Conservation (phyloP, 176 grass and related monocot species). For the Oryza glaberrima region DNA sequence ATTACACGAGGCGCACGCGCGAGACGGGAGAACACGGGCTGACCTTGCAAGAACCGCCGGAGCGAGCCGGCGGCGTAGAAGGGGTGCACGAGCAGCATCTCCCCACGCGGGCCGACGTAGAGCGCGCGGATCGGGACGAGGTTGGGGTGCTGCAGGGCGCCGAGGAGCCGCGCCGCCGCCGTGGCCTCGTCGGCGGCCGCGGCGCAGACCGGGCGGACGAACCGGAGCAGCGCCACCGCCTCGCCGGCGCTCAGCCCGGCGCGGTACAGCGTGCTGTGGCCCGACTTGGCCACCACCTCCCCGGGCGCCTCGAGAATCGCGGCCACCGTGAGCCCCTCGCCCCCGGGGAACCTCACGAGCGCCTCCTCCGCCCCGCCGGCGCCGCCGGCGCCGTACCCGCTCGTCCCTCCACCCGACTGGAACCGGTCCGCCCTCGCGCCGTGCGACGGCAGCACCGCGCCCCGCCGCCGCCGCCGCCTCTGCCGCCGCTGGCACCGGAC, state of each 20-base stretch:
- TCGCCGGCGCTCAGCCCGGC: conserved; percentile 58
- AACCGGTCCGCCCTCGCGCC: conserved; percentile 41
- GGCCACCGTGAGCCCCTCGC: conserved; percentile 73
- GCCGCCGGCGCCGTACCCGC: conserved; percentile 34
- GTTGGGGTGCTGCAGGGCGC: conserved; percentile 70
- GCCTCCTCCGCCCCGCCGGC: conserved; percentile 49
- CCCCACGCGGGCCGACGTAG: conserved; percentile 81
- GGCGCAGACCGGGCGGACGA: conserved; percentile 70
- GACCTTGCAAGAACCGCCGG: conserved; percentile 70
- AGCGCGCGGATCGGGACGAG: conserved; percentile 82
- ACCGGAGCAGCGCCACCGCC: conserved; percentile 70
- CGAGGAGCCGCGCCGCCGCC: conserved; percentile 53
- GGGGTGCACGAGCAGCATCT: conserved; percentile 90
- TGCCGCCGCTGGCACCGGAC: conserved; percentile 47
- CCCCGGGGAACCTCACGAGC: conserved; percentile 74
- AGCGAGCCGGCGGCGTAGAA: conserved; percentile 88
- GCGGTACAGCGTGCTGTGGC: conserved; percentile 84
- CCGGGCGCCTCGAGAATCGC: conserved; percentile 89
- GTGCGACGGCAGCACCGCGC: conserved; percentile 44
- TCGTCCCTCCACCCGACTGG: conserved; percentile 32
- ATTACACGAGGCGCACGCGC: background rate
- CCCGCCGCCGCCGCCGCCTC: conserved; percentile 19
- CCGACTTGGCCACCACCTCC: conserved; percentile 87
- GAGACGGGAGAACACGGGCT: background rate
- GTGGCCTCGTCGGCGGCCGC: conserved; percentile 57